phyloP scores from a whole-genome alignment of 169 alveolate species.

The Theileria luwenshuni region DNA sequence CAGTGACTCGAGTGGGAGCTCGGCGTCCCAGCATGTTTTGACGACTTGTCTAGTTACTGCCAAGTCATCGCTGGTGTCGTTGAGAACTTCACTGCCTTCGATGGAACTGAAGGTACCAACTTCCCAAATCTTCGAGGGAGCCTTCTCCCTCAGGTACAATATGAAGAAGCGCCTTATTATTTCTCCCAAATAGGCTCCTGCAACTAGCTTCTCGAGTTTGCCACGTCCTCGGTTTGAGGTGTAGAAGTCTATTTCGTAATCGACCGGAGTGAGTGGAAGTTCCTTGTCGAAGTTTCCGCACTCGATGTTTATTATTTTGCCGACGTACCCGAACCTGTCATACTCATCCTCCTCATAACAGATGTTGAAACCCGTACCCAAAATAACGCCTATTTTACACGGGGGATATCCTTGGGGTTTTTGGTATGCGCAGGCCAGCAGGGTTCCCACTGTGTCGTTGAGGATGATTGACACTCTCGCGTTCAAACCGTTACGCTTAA shows the following conservation, averaged over 20 bases:
- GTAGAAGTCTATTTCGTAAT: conserved; percentile 78
- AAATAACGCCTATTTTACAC: conserved; percentile 82
- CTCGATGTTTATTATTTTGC: conserved; percentile 84
- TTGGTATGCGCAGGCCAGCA: conserved; percentile 86
- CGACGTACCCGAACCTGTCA: conserved; percentile 79
- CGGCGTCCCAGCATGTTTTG: conserved; percentile 73
- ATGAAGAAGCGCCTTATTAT: conserved; percentile 79
- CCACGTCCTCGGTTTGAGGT: conserved; percentile 86
- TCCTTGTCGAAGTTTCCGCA: conserved; percentile 85
- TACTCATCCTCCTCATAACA: conserved; percentile 87
- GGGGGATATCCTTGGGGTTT: conserved; percentile 75
- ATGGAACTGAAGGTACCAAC: conserved; percentile 71
- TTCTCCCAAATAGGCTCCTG: conserved; percentile 90
- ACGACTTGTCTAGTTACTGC: conserved; percentile 68
- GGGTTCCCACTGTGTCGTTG: conserved; percentile 90
- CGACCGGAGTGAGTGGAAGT: conserved; percentile 84
- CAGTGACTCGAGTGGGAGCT: conserved; percentile 58
- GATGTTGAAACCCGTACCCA: conserved; percentile 88
- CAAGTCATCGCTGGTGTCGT: conserved; percentile 71
- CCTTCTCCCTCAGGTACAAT: conserved; percentile 72
- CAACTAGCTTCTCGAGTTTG: conserved; percentile 82
- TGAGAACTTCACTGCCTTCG: conserved; percentile 72
- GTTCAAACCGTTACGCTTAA: conserved; percentile 75
- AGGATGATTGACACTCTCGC: conserved; percentile 79
- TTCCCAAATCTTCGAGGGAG: conserved; percentile 81